Conservation (phyloP, 192 early-diverging fungal genomes). For the Spizellomyces sp. region DNA sequence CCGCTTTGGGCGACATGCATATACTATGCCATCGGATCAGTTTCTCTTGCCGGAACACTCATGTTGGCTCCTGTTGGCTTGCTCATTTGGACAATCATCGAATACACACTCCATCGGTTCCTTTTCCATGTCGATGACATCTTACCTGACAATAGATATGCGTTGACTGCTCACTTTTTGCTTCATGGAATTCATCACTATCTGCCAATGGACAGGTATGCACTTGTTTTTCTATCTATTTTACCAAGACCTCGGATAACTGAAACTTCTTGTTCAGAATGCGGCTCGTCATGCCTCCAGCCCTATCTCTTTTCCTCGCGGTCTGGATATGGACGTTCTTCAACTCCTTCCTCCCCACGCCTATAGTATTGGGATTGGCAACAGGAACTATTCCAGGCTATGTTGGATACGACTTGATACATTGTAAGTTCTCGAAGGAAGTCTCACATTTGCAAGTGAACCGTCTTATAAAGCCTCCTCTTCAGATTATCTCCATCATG, state of each 20-base stretch:
- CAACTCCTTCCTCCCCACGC: constrained; percentile 62
- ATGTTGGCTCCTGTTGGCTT: constrained; percentile 52
- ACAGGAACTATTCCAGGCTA: constrained; percentile 81
- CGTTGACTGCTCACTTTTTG: constrained; percentile 80
- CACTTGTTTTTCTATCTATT: not conserved
- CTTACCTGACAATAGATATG: constrained; percentile 80
- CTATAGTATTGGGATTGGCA: constrained; percentile 68
- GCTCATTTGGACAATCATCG: constrained; percentile 80
- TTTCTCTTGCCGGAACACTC: not conserved
- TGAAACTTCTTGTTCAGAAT: constrained; percentile 52
- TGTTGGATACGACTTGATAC: constrained; percentile 88
- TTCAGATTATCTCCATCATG: constrained; percentile 88
- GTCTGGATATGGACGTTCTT: constrained; percentile 57
- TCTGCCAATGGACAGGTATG: constrained; percentile 90
- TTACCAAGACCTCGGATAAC: not conserved
- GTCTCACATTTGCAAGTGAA: not conserved
- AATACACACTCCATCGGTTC: constrained; percentile 92
- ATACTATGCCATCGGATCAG: constrained; percentile 43
- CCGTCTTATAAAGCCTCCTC: not conserved
- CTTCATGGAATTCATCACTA: constrained; percentile 97
- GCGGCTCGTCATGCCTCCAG: constrained; percentile 97
- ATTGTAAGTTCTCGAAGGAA: constrained; percentile 53
- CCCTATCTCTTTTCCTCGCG: constrained; percentile 71
- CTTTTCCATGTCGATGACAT: constrained; percentile 90
- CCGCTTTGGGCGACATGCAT: constrained; percentile 67